Evolutionary conservation across 768 basidiomycete species (phyloP), one percentile per base, ranked within the genome.

Genomic region (Neoboletus subvelutipes): DNA sequence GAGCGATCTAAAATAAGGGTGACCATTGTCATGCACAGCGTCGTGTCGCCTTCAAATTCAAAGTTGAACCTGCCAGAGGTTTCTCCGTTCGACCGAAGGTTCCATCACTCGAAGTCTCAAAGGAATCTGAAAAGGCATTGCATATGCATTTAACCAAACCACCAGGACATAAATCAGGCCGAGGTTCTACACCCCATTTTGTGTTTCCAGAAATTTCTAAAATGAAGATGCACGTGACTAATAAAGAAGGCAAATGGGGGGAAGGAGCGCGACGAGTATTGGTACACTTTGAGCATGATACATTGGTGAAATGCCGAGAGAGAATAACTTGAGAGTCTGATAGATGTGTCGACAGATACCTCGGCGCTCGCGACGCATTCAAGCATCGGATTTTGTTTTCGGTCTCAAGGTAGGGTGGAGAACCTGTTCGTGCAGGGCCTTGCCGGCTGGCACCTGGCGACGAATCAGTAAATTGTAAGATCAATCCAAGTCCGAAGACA

Each of bases 391-490:
- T 54, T 71, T 64, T n/a, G 54, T 50, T 59, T 72, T 65, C 22
- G 64, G 55, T 58, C 68, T 68, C 58, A 85, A 59, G 24, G 71
- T 71, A 24, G 88, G 87, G 69, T 93, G 90, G 43, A 96, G 75
- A 69, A 94, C 77, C 73, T 91, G 90, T 75, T 98, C 92, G 69
- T 97, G 91, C 40, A 98, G 80, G 52, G 94, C 94, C 75, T 93
- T 96, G 45, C 96, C 96, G 45, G 94, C 94, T 15, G 94, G 84
- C 24, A 92, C 90, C 88, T 90, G 64, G 18, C 61, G 11, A 52
- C 9, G 36, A 26, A 45, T 59, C 50, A 58, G 48, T 28, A 33
- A 43, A 29, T 24, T 13, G 24, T 20, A n/a, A 45, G 31, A 36
- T 1, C 50, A 18, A 33, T 49, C 55, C 48, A 26, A 10, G 12